A percentile compares a stretch with the other conserved stretches of the same genome.
These are phyloP conservation scores for Aspergillus sp. DNA, from an alignment of 2,329 filamentous ascomycete genomes.

Conservation along the genomic window DNA sequence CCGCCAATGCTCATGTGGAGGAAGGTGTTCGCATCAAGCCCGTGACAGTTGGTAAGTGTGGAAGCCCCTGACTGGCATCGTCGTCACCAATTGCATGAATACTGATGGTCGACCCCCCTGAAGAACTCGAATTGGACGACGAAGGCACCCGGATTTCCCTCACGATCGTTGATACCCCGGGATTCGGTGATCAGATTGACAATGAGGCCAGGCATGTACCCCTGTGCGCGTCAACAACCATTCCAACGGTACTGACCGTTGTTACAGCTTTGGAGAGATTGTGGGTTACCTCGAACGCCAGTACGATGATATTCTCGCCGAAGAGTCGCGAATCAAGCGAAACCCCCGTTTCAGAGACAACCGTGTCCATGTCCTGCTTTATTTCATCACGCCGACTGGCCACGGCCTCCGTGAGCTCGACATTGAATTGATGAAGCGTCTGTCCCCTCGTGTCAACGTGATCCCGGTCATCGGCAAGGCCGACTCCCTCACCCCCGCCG, in stretches of 20 bases:
- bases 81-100: not conserved
- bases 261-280: constrained; percentile 84
- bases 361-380: constrained; percentile 94
- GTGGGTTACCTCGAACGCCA: constrained; percentile 98
- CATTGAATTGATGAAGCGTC: constrained; percentile 99
- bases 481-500: constrained; percentile 91
- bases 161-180: constrained; percentile 97
- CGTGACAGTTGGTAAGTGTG: constrained; percentile 81
- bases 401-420: constrained; percentile 98
- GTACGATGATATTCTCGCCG: constrained; percentile 98
- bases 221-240: not conserved
- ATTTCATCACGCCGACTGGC: constrained; percentile 98
- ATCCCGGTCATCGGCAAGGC: constrained; percentile 99
- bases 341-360: constrained; percentile 99
- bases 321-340: constrained; percentile 99
- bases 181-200: constrained; percentile 98
- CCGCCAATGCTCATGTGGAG: constrained; percentile 83
- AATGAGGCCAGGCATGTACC: constrained; percentile 84
- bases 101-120: not conserved
- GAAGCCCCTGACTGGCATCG: not conserved
- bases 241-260: constrained; percentile 22
- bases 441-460: constrained; percentile 96
- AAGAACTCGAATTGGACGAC: constrained; percentile 93
- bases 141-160: constrained; percentile 97
- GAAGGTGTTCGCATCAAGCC: constrained; percentile 99